phyloP scores from a whole-genome alignment of 257 asterid species.

The Fraxinus quadrangulata region DNA sequence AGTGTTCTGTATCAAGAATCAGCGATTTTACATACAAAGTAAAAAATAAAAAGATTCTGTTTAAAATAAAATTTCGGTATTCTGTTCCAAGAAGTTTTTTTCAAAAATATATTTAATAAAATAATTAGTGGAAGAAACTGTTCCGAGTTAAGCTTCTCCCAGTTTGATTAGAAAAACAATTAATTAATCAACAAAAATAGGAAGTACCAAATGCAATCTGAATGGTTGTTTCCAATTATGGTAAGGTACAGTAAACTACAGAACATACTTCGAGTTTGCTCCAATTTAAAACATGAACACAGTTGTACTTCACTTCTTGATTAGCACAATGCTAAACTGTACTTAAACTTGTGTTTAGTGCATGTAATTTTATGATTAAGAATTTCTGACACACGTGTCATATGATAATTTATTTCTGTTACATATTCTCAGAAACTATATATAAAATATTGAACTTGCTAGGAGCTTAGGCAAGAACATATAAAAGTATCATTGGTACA shows the following conservation, averaged over 20 bases:
- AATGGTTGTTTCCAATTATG: conserved; percentile 43
- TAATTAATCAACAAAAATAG: conserved; percentile 25
- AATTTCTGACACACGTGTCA: conserved; percentile 32
- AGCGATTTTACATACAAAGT: too few species aligned
- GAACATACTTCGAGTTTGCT: conserved; percentile 31
- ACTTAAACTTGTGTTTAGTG: conserved; percentile 29
- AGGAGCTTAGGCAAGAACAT: too few species aligned
- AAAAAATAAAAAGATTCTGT: too few species aligned
- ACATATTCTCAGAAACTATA: not conserved
- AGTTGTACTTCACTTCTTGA: conserved; percentile 33
- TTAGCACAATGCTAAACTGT: conserved; percentile 12
- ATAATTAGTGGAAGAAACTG: not conserved
- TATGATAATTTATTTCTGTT: conserved; percentile 10
- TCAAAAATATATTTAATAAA: too few species aligned
- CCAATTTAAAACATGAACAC: conserved; percentile 26
- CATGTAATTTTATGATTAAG: conserved; percentile 6
- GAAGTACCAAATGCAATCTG: conserved; percentile 26
- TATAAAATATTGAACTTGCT: not conserved
- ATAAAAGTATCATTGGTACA: not conserved
- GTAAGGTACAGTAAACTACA: conserved; percentile 35
- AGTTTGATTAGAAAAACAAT: conserved; percentile 30
- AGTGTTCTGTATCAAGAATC: too few species aligned
- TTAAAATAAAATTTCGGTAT: too few species aligned
- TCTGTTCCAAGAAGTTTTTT: too few species aligned
- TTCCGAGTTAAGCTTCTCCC: conserved; percentile 6